Evolutionary conservation across 148 eudicot species (phyloP).

Genomic region (Camellia sinensis): DNA sequence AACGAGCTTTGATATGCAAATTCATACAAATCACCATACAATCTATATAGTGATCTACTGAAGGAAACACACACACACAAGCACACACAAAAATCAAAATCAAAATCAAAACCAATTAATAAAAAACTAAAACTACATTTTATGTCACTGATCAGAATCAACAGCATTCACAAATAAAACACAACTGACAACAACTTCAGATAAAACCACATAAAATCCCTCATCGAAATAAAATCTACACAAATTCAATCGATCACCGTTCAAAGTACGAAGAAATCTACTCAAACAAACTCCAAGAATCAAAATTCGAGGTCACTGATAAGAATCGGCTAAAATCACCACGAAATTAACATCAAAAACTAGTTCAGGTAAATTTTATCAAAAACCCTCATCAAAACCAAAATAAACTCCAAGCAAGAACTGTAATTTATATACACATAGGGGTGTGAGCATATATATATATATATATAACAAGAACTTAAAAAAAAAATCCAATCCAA

Average conservation of each 20-base stretch:
- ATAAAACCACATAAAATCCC: neutral
- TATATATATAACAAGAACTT: too few species aligned
- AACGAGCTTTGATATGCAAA: neutral
- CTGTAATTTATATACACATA: too few species aligned
- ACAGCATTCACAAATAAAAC: neutral
- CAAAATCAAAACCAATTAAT: too few species aligned
- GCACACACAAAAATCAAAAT: neutral
- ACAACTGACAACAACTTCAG: neutral
- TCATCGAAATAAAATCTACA: neutral
- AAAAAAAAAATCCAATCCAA: neutral
- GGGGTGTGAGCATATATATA: too few species aligned
- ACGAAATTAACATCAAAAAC: neutral
- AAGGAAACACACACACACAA: too few species aligned
- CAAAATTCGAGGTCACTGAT: neutral
- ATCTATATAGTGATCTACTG: neutral
- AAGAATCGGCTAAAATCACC: neutral
- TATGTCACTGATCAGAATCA: neutral
- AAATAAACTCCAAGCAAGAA: too few species aligned
- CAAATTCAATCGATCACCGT: neutral
- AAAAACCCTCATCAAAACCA: neutral
- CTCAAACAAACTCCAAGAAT: neutral
- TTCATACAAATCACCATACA: too few species aligned
- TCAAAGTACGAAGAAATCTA: neutral
- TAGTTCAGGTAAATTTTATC: neutral
- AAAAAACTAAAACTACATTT: too few species aligned